These are phyloP conservation scores for Phlyctochytrium arcticum DNA, from an alignment of 192 early-diverging fungal genomes.

Conservation along the genomic window DNA sequence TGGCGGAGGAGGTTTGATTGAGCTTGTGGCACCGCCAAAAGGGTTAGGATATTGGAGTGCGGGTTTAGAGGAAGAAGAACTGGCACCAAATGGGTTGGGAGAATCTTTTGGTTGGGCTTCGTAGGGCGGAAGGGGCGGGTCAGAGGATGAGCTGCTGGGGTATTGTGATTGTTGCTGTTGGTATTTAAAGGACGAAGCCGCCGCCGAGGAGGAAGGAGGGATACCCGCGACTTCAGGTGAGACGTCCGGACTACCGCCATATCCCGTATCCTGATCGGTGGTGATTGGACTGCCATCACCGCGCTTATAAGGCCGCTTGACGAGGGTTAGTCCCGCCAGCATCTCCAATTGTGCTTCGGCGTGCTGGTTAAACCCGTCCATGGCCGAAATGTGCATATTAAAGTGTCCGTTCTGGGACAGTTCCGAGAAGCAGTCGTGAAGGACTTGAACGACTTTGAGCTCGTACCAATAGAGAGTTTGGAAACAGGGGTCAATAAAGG, in stretches of 20 bases:
- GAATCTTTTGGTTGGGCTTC: background rate
- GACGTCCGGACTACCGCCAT: background rate
- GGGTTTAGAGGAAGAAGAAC: background rate
- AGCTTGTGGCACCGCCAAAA: constrained; percentile 7
- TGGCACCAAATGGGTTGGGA: background rate
- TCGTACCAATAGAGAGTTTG: constrained; percentile 81
- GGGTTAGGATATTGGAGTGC: background rate
- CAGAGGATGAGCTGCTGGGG: too few species aligned
- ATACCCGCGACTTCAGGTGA: background rate
- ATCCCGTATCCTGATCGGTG: constrained; percentile 14
- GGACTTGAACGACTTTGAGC: constrained; percentile 48
- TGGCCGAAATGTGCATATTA: constrained; percentile 10
- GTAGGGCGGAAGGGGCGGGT: background rate
- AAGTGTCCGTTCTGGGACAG: constrained; percentile 25
- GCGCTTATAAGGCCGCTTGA: constrained; percentile 8
- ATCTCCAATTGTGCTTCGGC: constrained; percentile 9
- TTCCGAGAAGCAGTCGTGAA: constrained; percentile 6
- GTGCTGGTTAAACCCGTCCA: constrained; percentile 15
- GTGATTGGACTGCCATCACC: background rate
- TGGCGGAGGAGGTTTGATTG: too few species aligned
- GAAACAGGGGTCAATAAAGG: constrained; percentile 87
- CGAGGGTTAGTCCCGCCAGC: constrained; percentile 9
- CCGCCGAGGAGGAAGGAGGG: background rate
- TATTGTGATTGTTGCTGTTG: too few species aligned
- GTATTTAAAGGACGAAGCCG: background rate